Percentiles rank a stretch among this genome's conserved stretches.
Evolutionary conservation across 1,139 yeast species (phyloP).

Genomic region (Saccharomyces uvarum): DNA sequence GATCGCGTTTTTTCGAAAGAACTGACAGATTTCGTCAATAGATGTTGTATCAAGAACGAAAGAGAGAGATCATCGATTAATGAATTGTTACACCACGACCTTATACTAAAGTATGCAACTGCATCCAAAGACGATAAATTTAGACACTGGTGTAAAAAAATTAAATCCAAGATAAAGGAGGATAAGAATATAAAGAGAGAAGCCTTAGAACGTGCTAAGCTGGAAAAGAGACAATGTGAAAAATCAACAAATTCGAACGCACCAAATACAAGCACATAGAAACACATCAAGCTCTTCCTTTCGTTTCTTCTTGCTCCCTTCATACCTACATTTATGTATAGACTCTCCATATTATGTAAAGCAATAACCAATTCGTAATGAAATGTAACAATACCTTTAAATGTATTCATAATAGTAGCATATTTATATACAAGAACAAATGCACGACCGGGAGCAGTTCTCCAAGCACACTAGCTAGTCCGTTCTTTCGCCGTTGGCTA

Average conservation of each 20-base stretch:
- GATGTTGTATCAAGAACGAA: conserved; percentile 61
- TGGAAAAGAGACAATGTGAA: conserved; percentile 24
- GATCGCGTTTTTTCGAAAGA: conserved; percentile 15
- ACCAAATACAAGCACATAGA: not conserved
- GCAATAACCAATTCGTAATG: not conserved
- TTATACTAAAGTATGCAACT: conserved; percentile 22
- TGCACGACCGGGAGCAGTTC: not conserved
- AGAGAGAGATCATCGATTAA: conserved; percentile 54
- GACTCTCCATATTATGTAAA: not conserved
- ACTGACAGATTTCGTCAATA: conserved; percentile 57
- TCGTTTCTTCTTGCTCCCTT: not conserved
- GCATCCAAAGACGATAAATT: conserved; percentile 24
- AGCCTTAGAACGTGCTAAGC: conserved; percentile 24
- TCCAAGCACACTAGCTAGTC: not conserved
- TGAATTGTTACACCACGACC: conserved; percentile 40
- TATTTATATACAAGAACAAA: not conserved
- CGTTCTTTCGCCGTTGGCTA: not conserved
- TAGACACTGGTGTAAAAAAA: conserved; percentile 30
- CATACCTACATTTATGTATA: not conserved
- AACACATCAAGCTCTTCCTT: not conserved
- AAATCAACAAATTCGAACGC: conserved; percentile 7
- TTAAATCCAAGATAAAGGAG: conserved; percentile 24
- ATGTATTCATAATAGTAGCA: not conserved
- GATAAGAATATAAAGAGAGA: conserved; percentile 29
- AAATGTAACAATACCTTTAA: not conserved